Base-by-base conservation (phyloP, 192 early-diverging fungal genomes). In the Gaertneriomyces semiglobifer region DNA sequence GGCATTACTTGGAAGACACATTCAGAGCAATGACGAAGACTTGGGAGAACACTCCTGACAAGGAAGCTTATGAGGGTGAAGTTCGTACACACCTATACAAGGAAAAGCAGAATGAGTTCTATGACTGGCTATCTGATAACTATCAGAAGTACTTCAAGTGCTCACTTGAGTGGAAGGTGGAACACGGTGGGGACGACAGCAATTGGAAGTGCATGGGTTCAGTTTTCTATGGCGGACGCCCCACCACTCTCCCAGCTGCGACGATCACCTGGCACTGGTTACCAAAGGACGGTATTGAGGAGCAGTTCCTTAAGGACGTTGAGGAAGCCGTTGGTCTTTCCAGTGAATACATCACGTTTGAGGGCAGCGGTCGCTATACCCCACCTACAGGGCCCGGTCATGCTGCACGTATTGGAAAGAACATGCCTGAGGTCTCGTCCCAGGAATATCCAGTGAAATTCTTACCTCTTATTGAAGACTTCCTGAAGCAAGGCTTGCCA, bases 61-160 rank as follows among this genome's bases (percentile, higher is more conserved):
- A 57, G 55, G 55, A 57, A 57, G 55, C 55, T 18, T 57, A 19
- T 25, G 55, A 57, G 25, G 25, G 55, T 33, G 55, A 57, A 2
- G 55, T 57, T 57, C 55, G 55, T 12, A 57, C 12, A 25, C 25
- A 18, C n/a, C 55, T 57, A 11, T 33, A 57, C 16, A 33, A 57
- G n/a, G 55, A 57, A 12, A 57, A 57, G 55, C 16, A 57, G 20
- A 25, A 25, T 14, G 55, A 57, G 55, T 25, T 57, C 2, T 57
- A 11, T 2, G 25, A 57, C n/a, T n/a, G n/a, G 55, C 55, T 57
- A 25, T 14, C 2, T 0, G 18, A 50, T 12, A 50, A 50, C 3
- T 2, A 50, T 50, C 12, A 50, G 2, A 50, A 18, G 18, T 50
- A 18, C 12, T 50, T 50, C 48, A 50, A 12, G 11, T 50, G 48